Base-by-base conservation (phyloP, 148 eudicot genomes). In the Chenopodium quinoa region DNA sequence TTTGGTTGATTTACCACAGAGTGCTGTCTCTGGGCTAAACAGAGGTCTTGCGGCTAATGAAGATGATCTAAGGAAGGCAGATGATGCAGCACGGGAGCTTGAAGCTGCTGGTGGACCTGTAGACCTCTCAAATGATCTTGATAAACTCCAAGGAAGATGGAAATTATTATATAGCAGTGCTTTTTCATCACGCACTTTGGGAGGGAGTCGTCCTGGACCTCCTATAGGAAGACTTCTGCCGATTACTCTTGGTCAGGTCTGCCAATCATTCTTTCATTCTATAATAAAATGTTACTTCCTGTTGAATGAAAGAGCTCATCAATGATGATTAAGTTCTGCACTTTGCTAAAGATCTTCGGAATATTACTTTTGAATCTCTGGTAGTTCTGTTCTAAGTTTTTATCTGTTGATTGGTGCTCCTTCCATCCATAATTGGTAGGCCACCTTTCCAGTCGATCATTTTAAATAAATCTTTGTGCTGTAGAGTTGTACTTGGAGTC, bases 161-260 rank as follows among this genome's bases (percentile, higher is more conserved):
- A 95, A 91, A 86, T 72, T 95, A 85, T 68, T 95, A 71, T 95
- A 93, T 65, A 95, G 99, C 88, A 95, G 99, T 80, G 99, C 93
- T 75, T 95, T 95, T 89, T 93, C 99, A n/a, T 88, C 94, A 80
- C 97, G 97, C 23, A 95, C 97, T 75, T 88, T 95, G 75, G 99
- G 99, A 25, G 99, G 97, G 44, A 92, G 97, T 65, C 97, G 97
- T 22, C 97, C 99, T 62, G 99, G 99, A 74, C 97, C 97, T 75
- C 95, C 99, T 3, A 84, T 80, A 0, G 93, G 97, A 84, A 83
- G 99, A 81, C 93, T 95, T 86, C 91, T 95, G 67, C 97, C 97
- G 12, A 88, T 95, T 62, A 93, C 93, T 66, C 97, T 95, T 78
- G 99, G 99, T 63, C 99, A 95, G 96, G 99, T 95, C 76, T 83